Evolutionary conservation across 192 early-diverging fungal genomes (phyloP), one percentile per base, ranked within the genome.

Genomic region (Coemansia sp.): DNA sequence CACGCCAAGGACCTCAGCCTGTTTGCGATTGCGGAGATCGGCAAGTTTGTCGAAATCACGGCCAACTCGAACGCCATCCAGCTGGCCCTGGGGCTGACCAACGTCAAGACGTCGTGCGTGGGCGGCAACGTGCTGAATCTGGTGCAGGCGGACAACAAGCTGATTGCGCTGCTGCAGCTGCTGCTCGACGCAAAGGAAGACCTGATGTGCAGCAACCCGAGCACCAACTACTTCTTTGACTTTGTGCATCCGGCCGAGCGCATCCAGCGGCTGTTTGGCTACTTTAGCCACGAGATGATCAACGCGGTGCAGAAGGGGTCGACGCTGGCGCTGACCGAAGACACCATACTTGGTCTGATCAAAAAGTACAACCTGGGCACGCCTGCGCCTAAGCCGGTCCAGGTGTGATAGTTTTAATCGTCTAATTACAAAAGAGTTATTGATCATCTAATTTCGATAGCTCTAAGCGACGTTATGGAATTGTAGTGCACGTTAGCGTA

Each of bases 161-260:
- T 73, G 6, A 8, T 38, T 25, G 70, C 63, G 2, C 30, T 73
- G 64, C 50, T 73, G 7, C 47, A 68, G 8, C 49, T 62, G 6
- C 46, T 67, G 11, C 21, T 75, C 21, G 23, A 75, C 39, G 62
- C 53, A 41, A 56, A 62, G 19, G 53, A 69, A 9, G 40, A 64
- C 25, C 49, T 64, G n/a, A 43, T 75, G 55, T 75, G 71, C 65
- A 52, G 31, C 43, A 34, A 60, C 29, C 64, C 64, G 5, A 64
- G 65, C 60, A 57, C 55, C 29, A 63, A 64, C 60, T 75, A 67
- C 27, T 75, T 67, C 48, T 64, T 67, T 22, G 71, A 75, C 48
- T 49, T 59, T 47, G 65, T 75, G 3, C 71, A 75, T n/a, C 71
- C 71, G 0, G 60, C 65, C 9, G 65, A 67, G 56, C 55, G 65